Evolutionary conservation across 306 rosid genomes (phyloP), one percentile per base, ranked within the genome.

Genomic region (Lotus japonicus): DNA sequence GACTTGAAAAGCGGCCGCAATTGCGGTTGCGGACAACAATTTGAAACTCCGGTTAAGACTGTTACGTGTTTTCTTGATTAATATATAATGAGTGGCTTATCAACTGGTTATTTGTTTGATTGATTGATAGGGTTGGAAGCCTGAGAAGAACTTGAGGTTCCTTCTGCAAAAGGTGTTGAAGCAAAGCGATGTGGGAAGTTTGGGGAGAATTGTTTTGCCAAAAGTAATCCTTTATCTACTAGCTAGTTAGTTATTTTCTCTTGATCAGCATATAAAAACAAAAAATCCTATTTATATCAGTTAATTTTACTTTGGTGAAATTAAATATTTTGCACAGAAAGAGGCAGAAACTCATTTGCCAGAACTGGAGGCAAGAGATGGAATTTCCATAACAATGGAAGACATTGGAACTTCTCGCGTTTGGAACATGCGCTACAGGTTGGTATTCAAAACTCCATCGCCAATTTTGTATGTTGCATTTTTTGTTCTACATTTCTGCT

Each of bases 351-450:
- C 88, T 7, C 96, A 94, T 83, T 85, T 94, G 58, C 99, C 99
- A 57, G 92, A 90, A 65, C 67, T 94, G 39, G 99, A 90, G 55
- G 96, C 92, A 19, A 90, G 99, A 72, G 99, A 90, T 56, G 99
- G 99, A 13, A 94, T 94, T 68, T 75, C 95, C 4, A 90, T 94
- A 53, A 81, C 92, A 16, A 94, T 94, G 92, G 99, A 94, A 83
- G 99, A 94, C 68, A 90, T 94, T 38, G 96, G 97, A 57, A 94
- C 95, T 44, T 88, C 96, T 67, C 85, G 86, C 8, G 89, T 94
- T 72, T 94, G 99, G 99, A 90, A 88, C 64, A 88, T 94, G 99
- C 99, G 99, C 13, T 94, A 94, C 18, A 86, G 99, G 99, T 94
- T 94, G 3, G 1, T 1, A 83, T 74, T 48, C 31, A 0, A 43